Percentiles rank a stretch among this genome's conserved stretches.
Conservation (phyloP, 208 protist genomes). For the Lotmaria passim region DNA sequence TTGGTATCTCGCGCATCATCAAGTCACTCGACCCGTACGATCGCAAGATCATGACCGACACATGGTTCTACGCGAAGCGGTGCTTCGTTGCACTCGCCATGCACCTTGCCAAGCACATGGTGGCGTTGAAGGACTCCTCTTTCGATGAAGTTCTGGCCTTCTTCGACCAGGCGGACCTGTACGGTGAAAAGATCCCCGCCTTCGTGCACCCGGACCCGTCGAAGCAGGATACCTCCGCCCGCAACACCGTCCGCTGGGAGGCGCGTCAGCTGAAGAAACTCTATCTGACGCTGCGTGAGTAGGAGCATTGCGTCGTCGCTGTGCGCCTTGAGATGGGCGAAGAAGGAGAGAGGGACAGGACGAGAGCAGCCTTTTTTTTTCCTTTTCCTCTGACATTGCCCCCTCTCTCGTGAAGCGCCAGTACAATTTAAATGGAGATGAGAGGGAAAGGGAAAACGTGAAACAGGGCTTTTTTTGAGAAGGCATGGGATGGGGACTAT, state of each 20-base stretch:
- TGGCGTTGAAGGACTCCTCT: conserved; percentile 93
- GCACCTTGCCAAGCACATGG: conserved; percentile 98
- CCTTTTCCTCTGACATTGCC: background rate
- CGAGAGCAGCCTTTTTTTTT: background rate
- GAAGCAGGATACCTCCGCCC: conserved; percentile 81
- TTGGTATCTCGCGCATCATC: conserved; percentile 97
- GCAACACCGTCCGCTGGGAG: conserved; percentile 94
- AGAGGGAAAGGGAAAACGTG: no score
- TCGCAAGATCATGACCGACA: conserved; percentile 97
- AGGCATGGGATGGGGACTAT: no score
- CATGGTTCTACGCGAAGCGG: conserved; percentile 98
- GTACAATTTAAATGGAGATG: no score
- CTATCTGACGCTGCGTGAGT: conserved; percentile 84
- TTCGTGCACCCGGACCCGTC: conserved; percentile 87
- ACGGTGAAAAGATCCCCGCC: conserved; percentile 92
- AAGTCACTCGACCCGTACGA: conserved; percentile 97
- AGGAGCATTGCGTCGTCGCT: background rate
- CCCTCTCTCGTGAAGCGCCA: no score
- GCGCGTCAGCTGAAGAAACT: conserved; percentile 93
- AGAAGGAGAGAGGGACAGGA: no score
- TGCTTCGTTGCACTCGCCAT: conserved; percentile 96
- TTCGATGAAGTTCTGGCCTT: conserved; percentile 94
- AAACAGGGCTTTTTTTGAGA: no score
- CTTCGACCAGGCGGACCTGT: conserved; percentile 93
- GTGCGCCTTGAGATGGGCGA: no score